Base-by-base conservation (phyloP, 2,329 filamentous ascomycete species). In the Clonostachys solani region DNA sequence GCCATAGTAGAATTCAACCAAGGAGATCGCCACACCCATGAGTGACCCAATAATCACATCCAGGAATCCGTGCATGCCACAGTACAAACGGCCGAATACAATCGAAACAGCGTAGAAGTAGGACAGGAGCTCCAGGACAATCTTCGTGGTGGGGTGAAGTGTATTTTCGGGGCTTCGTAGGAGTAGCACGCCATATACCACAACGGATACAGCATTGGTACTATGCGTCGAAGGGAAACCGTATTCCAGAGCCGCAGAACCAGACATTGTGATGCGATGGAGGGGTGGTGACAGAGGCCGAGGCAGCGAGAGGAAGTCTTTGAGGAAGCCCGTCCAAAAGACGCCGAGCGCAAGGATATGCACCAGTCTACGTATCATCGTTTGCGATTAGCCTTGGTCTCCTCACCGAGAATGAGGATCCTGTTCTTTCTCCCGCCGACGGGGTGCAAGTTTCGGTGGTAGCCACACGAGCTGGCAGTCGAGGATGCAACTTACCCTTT, bases 191-290 rank as follows among this genome's bases (percentile, higher is more conserved):
- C 80, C 84, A 64, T 96, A 96, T 6, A 95, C 79, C 35, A 91
- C 89, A 15, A 97, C 92, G 1, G 92, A 96, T 7, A 97, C 88
- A 3, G 94, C 94, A 65, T 99, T 99, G 43, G 94, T 94, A 13
- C 92, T 96, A 65, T 99, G 94, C 0, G 94, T 97, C 9, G 92
- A 96, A 1, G 94, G 94, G 57, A 97, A 97, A 17, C 94, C 94
- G 63, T 99, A 99, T 63, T 99, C 94, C 47, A 99, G 79, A 10
- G 92, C 91, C 5, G 89, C 92, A 6, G 90, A 96, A 5, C 92
- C 92, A 44, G 92, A 97, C 92, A 96, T 96, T 55, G 92, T 96
- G 64, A 99, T 97, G 46, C 94, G 84, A 50, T 95, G 85, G 15
- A 99, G 77, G 2, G 94, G 94, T 17, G 94, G 94, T 5, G 92